Conservation (phyloP, 805 yeast species). For the Starmerella floris region DNA sequence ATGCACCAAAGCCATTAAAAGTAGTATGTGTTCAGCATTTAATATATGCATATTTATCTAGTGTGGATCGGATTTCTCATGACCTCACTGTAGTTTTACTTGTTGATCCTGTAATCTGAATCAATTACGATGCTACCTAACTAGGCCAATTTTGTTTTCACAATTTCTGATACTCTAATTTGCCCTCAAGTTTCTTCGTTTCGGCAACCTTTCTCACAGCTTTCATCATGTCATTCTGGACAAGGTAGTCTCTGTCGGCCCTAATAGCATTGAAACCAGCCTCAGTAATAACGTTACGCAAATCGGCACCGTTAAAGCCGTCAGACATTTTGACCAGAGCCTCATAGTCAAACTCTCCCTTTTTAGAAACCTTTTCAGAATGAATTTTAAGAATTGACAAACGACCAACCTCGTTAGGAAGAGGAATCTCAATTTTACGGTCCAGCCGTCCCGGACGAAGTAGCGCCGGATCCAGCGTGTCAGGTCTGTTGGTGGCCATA, state of each 20-base stretch:
- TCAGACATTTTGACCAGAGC: slow-evolving; percentile 97
- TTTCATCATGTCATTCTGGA: slow-evolving; percentile 89
- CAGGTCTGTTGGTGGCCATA: slow-evolving; percentile 99
- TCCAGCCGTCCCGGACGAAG: slow-evolving; percentile 96
- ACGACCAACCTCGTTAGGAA: slow-evolving; percentile 94
- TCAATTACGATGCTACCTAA: no score
- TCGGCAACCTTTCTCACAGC: slow-evolving; percentile 97
- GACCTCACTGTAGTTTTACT: no score
- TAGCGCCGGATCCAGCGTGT: slow-evolving; percentile 92
- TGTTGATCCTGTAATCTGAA: no score
- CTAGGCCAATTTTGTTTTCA: no score
- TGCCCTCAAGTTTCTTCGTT: slow-evolving; percentile 92
- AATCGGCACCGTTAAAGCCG: slow-evolving; percentile 98
- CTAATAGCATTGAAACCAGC: slow-evolving; percentile 97
- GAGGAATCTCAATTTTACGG: slow-evolving; percentile 85
- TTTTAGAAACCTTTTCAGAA: slow-evolving; percentile 67
- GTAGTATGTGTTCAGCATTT: no score
- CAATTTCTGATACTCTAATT: slow-evolving; percentile 85
- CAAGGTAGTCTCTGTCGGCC: slow-evolving; percentile 89
- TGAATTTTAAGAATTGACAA: slow-evolving; percentile 90
- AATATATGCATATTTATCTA: no score
- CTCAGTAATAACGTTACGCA: slow-evolving; percentile 93
- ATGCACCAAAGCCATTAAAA: no score
- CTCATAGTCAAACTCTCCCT: slow-evolving; percentile 94
- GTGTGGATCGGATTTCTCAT: no score